Percentiles rank a stretch among this genome's conserved stretches.
These are phyloP conservation scores for Ceratopteris richardii DNA, from an alignment of 75 land plant genomes.

Conservation along the genomic window DNA sequence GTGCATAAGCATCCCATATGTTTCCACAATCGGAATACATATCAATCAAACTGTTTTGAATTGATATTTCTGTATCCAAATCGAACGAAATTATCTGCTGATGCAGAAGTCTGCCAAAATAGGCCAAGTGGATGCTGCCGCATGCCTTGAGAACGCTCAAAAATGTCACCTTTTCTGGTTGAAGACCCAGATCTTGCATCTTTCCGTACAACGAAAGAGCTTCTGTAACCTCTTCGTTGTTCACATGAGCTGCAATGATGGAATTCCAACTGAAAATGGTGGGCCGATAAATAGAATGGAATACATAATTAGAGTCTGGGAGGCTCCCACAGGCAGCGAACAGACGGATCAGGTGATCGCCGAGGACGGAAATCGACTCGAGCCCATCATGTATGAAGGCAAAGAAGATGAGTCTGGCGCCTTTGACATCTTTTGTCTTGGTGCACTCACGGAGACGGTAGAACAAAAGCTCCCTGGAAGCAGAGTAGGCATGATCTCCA, in stretches of 20 bases:
- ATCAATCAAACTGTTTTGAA: not conserved
- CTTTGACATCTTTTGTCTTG: too few relatives aligned
- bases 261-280: slow-evolving; percentile 3
- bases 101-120: not conserved
- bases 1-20: not conserved
- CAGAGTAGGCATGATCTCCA: too few relatives aligned
- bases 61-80: not conserved
- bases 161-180: not conserved
- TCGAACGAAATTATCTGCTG: not conserved
- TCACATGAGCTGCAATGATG: slow-evolving; percentile 1
- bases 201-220: slow-evolving; percentile 1
- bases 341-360: slow-evolving; percentile 7
- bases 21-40: not conserved
- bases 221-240: not conserved
- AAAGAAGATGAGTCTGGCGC: too few relatives aligned
- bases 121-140: not conserved
- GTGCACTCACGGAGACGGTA: too few relatives aligned
- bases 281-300: not conserved
- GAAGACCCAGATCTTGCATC: not conserved
- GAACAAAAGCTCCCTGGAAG: too few relatives aligned
- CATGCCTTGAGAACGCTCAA: slow-evolving; percentile 1
- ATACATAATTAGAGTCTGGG: not conserved
- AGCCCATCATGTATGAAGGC: not conserved
- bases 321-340: slow-evolving; percentile 2
- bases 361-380: not conserved